Evolutionary conservation across 257 asterid species (phyloP).

Genomic region (Eucommia ulmoides): DNA sequence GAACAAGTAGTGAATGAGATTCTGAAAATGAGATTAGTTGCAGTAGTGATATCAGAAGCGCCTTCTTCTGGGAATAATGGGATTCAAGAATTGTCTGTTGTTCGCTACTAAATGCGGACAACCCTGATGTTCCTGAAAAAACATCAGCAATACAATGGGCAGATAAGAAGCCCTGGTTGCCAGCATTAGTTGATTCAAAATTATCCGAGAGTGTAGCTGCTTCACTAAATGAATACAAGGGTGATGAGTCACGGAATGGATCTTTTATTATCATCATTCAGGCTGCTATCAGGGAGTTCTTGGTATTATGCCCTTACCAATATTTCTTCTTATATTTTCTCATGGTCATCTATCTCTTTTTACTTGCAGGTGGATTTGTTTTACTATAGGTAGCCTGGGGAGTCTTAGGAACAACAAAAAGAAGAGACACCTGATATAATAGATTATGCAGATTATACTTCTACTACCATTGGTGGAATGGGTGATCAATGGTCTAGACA

Average conservation of each 20-base stretch:
- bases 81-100: slow-evolving; percentile 31
- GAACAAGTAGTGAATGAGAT: no score
- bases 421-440: no score
- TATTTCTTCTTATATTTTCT: no score
- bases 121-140: slow-evolving; percentile 33
- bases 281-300: slow-evolving; percentile 54
- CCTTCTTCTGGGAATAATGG: slow-evolving; percentile 46
- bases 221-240: slow-evolving; percentile 21
- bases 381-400: no score
- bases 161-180: slow-evolving; percentile 38
- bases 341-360: no score
- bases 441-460: no score
- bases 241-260: slow-evolving; percentile 36
- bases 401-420: no score
- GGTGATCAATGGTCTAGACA: no score
- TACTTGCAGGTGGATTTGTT: no score
- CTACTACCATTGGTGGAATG: no score
- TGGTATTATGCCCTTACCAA: slow-evolving; percentile 35
- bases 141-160: slow-evolving; percentile 19
- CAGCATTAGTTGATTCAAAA: slow-evolving; percentile 23
- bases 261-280: slow-evolving; percentile 44
- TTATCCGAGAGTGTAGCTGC: slow-evolving; percentile 20
- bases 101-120: slow-evolving; percentile 33
- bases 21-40: no score
- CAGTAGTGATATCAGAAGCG: slow-evolving; percentile 50